Conservation (phyloP, 1,284 basidiomycete species). For the Boletus subluridellus region DNA sequence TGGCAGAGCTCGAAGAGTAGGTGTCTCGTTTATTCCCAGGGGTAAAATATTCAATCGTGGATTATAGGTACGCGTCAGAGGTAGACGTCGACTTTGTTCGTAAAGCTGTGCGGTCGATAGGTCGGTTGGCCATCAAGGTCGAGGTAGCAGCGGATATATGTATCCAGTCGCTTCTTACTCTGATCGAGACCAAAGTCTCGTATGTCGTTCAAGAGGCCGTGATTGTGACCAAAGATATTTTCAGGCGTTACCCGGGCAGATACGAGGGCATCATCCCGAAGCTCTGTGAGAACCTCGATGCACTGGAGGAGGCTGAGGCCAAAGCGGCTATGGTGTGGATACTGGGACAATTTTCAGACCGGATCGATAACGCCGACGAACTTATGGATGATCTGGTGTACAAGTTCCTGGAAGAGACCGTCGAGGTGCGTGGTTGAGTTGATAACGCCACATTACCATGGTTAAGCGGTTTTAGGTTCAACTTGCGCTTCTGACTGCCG, state of each 20-base stretch:
- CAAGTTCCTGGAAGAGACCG: constrained; percentile 90
- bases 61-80: constrained; percentile 87
- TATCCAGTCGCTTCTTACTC: constrained; percentile 80
- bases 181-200: constrained; percentile 91
- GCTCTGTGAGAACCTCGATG: constrained; percentile 89
- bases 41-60: constrained; percentile 3
- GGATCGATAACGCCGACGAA: constrained; percentile 95
- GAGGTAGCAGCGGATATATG: constrained; percentile 85
- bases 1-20: constrained; percentile 93
- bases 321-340: constrained; percentile 99
- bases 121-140: constrained; percentile 96
- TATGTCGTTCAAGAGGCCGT: constrained; percentile 98
- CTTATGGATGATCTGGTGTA: constrained; percentile 90
- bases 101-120: constrained; percentile 95
- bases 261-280: constrained; percentile 95
- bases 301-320: constrained; percentile 92
- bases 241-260: constrained; percentile 93
- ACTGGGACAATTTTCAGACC: constrained; percentile 93
- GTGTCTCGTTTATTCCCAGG: constrained; percentile 27
- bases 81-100: constrained; percentile 98
- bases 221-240: constrained; percentile 98
- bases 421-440: constrained; percentile 57
- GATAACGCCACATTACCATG: neutral
- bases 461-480: constrained; percentile 66
- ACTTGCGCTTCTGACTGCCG: constrained; percentile 89